Conservation (phyloP, 2,329 filamentous ascomycete species). For the Pseudogymnoascus sp. region DNA sequence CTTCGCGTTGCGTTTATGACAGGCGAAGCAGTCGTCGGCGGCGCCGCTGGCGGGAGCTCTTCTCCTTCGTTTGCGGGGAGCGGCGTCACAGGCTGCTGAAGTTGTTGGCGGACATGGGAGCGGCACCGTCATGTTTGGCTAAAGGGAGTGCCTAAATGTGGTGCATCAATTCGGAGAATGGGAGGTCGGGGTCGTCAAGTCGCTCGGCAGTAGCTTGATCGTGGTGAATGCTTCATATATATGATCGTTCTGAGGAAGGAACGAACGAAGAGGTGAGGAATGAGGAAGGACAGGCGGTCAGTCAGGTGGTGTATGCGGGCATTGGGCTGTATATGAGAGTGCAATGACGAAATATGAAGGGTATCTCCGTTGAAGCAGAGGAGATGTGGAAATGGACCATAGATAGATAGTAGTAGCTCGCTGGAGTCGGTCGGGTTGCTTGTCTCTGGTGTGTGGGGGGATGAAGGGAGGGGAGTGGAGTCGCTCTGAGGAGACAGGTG, state of each 20-base stretch:
- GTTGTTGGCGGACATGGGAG: constrained; percentile 7
- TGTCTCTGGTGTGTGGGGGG: constrained; percentile 3
- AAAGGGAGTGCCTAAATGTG: constrained; percentile 2
- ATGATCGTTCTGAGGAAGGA: background rate
- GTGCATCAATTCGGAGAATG: constrained; percentile 1
- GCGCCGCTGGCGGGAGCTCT: constrained; percentile 82
- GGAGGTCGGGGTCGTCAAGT: background rate
- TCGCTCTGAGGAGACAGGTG: background rate
- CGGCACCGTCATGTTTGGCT: constrained; percentile 6
- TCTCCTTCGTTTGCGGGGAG: constrained; percentile 60
- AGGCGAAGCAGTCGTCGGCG: constrained; percentile 91
- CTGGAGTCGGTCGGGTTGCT: background rate
- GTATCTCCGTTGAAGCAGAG: background rate
- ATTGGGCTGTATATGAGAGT: constrained; percentile 3
- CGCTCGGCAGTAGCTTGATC: constrained; percentile 2
- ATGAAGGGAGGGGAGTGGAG: constrained; percentile 1
- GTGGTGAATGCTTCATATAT: background rate
- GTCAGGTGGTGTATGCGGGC: constrained; percentile 1
- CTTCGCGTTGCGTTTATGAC: constrained; percentile 70
- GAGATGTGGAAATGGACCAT: constrained; percentile 6
- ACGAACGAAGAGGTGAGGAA: background rate
- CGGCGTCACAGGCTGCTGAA: background rate
- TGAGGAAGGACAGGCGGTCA: constrained; percentile 2
- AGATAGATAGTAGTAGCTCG: constrained; percentile 4
- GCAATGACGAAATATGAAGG: constrained; percentile 4